phyloP scores from a whole-genome alignment of 1,284 basidiomycete genomes.

The Grifola frondosa region DNA sequence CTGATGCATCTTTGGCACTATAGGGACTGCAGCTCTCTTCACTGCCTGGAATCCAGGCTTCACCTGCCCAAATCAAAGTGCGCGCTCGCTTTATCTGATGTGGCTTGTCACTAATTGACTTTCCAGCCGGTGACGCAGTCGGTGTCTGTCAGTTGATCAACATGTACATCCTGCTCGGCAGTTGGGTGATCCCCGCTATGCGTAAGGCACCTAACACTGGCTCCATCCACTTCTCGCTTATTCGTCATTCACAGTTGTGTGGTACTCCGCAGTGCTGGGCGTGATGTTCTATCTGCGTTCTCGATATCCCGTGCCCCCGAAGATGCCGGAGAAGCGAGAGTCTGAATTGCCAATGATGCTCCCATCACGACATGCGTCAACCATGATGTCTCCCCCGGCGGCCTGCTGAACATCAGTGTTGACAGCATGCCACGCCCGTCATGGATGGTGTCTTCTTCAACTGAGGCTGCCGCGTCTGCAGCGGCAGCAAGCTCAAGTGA shows the following conservation, averaged over 20 bases:
- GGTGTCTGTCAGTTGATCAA: constrained; percentile 49
- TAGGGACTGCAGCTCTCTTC: constrained; percentile 50
- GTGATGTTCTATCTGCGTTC: constrained; percentile 33
- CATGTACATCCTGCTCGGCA: constrained; percentile 48
- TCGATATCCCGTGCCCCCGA: constrained; percentile 7
- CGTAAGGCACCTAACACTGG: constrained; percentile 33
- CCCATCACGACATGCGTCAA: constrained; percentile 13
- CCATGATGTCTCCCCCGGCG: neutral
- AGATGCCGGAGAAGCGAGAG: constrained; percentile 18
- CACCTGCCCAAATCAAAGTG: constrained; percentile 44
- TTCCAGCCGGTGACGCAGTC: constrained; percentile 40
- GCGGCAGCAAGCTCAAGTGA: neutral
- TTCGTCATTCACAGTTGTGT: constrained; percentile 32
- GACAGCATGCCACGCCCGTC: constrained; percentile 8
- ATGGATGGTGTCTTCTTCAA: constrained; percentile 10
- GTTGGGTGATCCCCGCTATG: constrained; percentile 55
- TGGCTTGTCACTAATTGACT: neutral
- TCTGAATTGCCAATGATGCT: constrained; percentile 25
- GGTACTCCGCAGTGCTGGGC: constrained; percentile 38
- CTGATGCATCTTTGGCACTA: neutral
- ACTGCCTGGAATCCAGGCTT: constrained; percentile 43
- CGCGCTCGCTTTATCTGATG: constrained; percentile 4
- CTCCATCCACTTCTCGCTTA: neutral
- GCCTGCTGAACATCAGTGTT: neutral
- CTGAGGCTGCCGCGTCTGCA: constrained; percentile 7